Conservation (phyloP, 306 rosid species). For the Malus sylvestris region DNA sequence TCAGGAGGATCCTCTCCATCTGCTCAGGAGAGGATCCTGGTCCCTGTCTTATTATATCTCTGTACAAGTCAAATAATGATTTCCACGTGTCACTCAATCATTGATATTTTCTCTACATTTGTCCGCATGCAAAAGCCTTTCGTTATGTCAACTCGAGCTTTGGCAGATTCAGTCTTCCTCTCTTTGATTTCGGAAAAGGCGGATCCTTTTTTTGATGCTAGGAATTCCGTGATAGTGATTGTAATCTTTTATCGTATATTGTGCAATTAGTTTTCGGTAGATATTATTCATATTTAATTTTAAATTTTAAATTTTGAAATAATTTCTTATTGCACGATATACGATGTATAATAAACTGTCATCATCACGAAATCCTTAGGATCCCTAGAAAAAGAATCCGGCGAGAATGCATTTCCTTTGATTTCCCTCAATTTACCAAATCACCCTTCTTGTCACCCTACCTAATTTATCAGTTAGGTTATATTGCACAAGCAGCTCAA, state of each 20-base stretch:
- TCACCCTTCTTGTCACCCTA: conserved; percentile 12
- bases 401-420: too few species aligned
- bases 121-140: conserved; percentile 29
- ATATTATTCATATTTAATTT: too few species aligned
- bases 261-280: rapidly evolving
- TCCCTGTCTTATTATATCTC: conserved; percentile 2
- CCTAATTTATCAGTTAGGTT: neutral
- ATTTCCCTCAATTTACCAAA: conserved; percentile 21
- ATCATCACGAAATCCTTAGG: rapidly evolving
- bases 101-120: conserved; percentile 20
- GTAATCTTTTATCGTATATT: too few species aligned
- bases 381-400: rapidly evolving
- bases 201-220: rapidly evolving
- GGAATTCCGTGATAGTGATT: rapidly evolving
- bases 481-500: neutral
- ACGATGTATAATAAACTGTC: rapidly evolving
- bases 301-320: too few species aligned
- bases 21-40: too few species aligned
- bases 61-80: conserved; percentile 15
- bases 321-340: too few species aligned
- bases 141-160: conserved; percentile 48
- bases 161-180: conserved; percentile 17
- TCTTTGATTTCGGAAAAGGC: neutral
- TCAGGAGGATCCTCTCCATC: too few species aligned
- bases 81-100: conserved; percentile 43